Base-by-base conservation (phyloP, 2,329 filamentous ascomycete species). In the Epichloe glyceriae region DNA sequence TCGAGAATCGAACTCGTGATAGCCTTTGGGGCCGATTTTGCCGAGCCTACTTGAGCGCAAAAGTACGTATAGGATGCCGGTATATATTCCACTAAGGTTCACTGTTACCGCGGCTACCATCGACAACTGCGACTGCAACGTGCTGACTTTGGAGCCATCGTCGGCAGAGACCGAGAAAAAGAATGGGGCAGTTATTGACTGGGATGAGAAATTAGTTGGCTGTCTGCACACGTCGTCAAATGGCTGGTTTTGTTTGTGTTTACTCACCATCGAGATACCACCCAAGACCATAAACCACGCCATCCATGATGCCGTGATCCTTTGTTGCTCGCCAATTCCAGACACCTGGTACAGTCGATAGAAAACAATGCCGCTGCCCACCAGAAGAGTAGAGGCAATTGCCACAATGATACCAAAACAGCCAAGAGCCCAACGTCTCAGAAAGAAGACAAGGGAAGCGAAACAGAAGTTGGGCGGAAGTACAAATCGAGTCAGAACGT, bases 401-500 rank as follows among this genome's bases (percentile, higher is more conserved):
- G 70, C 60, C 20, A 74, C 63, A 11, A 85, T 61, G 1, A 84
- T 60, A 10, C 70, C 70, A 50, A 86, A 75, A 52, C 74, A 76
- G 5, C 75, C 73, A 14, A 73, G 61, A n/a, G 79, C 73, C 65
- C 80, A 86, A 56, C 70, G 72, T 50, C 76, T 71, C 41, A 85
- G 69, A 54, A 83, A 84, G 79, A 79, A 86, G 56, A 85, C 79
- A 7, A 87, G 70, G 5, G 79, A 81, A 22, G 80, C 80, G 57
- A 85, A 81, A 66, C 83, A 87, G 49, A 75, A 72, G 55, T 82
- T 74, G 5, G 73, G 72, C 42, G 82, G 74, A 4, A 69, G 72
- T 54, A 75, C 67, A 47, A 78, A 70, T 50, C 76, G 68, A 15
- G 80, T 79, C 26, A 82, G 74, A 38, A 82, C 66, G 64, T 81